Evolutionary conservation across 2,329 filamentous ascomycete species (phyloP).

Genomic region (Cladophialophora immunda): DNA sequence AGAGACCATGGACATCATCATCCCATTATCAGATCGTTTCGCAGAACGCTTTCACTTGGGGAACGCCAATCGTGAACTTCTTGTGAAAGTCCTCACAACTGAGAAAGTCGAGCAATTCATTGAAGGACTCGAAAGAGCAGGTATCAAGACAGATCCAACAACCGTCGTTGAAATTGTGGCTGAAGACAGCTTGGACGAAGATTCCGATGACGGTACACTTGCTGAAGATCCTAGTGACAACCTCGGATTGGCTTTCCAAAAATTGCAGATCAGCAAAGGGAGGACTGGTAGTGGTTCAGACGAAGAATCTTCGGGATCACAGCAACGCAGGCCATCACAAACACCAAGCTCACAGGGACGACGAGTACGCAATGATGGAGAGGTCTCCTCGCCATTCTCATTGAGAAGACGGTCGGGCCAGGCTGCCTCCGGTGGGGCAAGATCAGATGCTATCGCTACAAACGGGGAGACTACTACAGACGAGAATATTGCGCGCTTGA

Average conservation of each 20-base stretch:
- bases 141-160: slow-evolving; percentile 22
- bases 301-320: slow-evolving; percentile 12
- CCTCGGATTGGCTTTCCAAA: slow-evolving; percentile 18
- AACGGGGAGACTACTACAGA: slow-evolving; percentile 9
- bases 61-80: slow-evolving; percentile 21
- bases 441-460: slow-evolving; percentile 8
- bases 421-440: slow-evolving; percentile 9
- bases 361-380: slow-evolving; percentile 14
- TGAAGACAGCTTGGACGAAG: slow-evolving; percentile 64
- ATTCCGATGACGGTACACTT: slow-evolving; percentile 90
- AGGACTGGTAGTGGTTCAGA: slow-evolving; percentile 13
- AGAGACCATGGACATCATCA: slow-evolving; percentile 24
- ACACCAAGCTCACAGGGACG: slow-evolving; percentile 17
- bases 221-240: slow-evolving; percentile 49
- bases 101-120: slow-evolving; percentile 26
- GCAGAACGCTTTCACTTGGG: slow-evolving; percentile 21
- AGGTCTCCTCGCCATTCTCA: slow-evolving; percentile 18
- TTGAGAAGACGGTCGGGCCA: slow-evolving; percentile 16
- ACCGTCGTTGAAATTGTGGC: slow-evolving; percentile 13
- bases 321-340: slow-evolving; percentile 12
- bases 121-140: slow-evolving; percentile 27
- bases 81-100: slow-evolving; percentile 24
- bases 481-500: slow-evolving; percentile 21
- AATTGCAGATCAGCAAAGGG: slow-evolving; percentile 19
- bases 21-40: slow-evolving; percentile 25